Evolutionary conservation across 805 yeast genomes (phyloP).

Genomic region (Ogataea naganishii): DNA sequence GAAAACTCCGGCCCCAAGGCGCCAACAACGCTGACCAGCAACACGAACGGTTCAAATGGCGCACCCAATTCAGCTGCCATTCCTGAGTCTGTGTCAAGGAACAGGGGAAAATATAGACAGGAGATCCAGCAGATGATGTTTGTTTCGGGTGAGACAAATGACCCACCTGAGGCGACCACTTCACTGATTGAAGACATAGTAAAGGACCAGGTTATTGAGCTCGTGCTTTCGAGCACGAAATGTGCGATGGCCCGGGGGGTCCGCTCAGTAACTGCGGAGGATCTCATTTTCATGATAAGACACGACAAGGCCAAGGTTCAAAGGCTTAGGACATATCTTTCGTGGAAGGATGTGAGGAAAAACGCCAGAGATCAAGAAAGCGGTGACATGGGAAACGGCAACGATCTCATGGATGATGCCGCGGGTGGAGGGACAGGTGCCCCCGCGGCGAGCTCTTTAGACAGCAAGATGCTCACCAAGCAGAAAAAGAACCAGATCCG

Average conservation of each 20-base stretch:
- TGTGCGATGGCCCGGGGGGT: conserved; percentile 78
- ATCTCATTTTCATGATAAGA: conserved; percentile 83
- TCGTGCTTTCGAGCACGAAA: conserved; percentile 62
- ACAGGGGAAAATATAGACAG: conserved; percentile 68
- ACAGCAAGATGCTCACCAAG: conserved; percentile 39
- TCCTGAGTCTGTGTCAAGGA: conserved; percentile 9
- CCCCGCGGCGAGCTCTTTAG: conserved; percentile 30
- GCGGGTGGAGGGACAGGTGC: conserved; percentile 12
- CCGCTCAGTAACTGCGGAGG: conserved; percentile 82
- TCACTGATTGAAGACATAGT: conserved; percentile 94
- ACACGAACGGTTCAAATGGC: neutral
- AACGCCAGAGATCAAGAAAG: conserved; percentile 51
- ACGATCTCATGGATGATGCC: conserved; percentile 23
- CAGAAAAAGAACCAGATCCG: conserved; percentile 71
- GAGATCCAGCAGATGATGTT: conserved; percentile 99
- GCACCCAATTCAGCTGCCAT: neutral
- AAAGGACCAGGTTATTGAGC: conserved; percentile 87
- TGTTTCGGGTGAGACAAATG: conserved; percentile 91
- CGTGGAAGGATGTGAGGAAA: conserved; percentile 96
- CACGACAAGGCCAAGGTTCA: conserved; percentile 93
- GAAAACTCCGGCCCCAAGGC: neutral
- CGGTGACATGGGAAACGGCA: conserved; percentile 34
- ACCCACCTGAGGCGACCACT: conserved; percentile 88
- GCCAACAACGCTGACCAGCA: neutral
- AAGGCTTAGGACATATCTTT: conserved; percentile 78